A percentile compares a stretch with the other conserved stretches of the same genome.
phyloP scores from a whole-genome alignment of 2,329 filamentous ascomycete species.

The Rutstroemia sp. region DNA sequence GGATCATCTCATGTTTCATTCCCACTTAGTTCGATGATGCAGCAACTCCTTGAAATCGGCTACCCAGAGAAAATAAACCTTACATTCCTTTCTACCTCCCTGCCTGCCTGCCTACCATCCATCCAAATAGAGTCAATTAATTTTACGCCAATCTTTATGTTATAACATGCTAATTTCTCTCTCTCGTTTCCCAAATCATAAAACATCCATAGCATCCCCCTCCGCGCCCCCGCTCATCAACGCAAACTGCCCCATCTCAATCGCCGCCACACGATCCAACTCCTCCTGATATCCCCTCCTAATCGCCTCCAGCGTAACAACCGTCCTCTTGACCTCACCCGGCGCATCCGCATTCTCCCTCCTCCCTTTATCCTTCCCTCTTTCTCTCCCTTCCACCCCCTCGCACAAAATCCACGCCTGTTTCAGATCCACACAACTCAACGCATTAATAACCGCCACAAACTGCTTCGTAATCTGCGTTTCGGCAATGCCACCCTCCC shows the following conservation, averaged over 20 bases:
- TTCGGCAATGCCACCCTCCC: conserved; percentile 49
- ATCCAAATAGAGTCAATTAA: neutral
- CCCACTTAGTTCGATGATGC: too few relatives aligned
- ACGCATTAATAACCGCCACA: conserved; percentile 84
- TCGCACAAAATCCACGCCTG: conserved; percentile 73
- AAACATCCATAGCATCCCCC: conserved; percentile 35
- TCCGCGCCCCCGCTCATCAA: conserved; percentile 46
- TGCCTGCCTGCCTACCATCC: neutral
- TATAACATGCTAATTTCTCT: neutral
- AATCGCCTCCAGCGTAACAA: conserved; percentile 80
- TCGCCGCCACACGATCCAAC: conserved; percentile 78
- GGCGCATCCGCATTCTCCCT: neutral
- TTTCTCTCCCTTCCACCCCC: conserved; percentile 30
- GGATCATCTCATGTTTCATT: too few relatives aligned
- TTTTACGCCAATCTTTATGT: neutral
- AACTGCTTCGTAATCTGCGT: conserved; percentile 68
- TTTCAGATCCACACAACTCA: conserved; percentile 75
- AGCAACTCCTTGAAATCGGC: too few relatives aligned
- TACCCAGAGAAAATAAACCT: too few relatives aligned
- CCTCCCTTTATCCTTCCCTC: neutral
- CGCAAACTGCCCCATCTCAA: conserved; percentile 84
- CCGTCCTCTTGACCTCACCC: conserved; percentile 46
- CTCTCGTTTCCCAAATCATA: conserved; percentile 5
- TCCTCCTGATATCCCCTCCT: conserved; percentile 85
- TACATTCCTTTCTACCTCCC: neutral